A percentile compares a stretch with the other conserved stretches of the same genome.
Conservation (phyloP, 139 green algal genomes). For the Diplosphaera chodatii region DNA sequence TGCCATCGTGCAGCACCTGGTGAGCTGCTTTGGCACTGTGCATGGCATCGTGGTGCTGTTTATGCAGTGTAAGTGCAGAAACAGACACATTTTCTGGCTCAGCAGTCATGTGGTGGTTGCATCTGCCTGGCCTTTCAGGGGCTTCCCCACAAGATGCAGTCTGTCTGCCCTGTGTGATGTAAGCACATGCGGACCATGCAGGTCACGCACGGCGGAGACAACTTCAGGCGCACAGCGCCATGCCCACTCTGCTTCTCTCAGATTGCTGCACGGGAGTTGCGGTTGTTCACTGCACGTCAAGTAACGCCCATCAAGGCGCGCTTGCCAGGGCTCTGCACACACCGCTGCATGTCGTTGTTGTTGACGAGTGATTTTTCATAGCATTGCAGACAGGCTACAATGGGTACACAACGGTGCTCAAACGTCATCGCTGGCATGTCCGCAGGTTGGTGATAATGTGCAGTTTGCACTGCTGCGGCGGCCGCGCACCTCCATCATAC, state of each 20-base stretch:
- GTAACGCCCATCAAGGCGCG: slow-evolving; percentile 14
- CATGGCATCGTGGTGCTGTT: no score
- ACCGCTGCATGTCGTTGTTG: no score
- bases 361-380: no score
- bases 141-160: no score
- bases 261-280: slow-evolving; percentile 64
- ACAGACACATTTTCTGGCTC: no score
- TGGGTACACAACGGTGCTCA: no score
- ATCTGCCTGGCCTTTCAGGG: no score
- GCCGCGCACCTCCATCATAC: slow-evolving; percentile 18
- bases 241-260: slow-evolving; percentile 53
- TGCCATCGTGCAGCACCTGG: slow-evolving; percentile 76
- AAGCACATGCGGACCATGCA: not conserved
- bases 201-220: slow-evolving; percentile 5
- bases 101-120: no score
- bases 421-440: not conserved
- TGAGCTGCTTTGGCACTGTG: slow-evolving; percentile 18
- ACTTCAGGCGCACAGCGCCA: slow-evolving; percentile 6
- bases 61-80: no score
- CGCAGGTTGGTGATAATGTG: slow-evolving; percentile 28
- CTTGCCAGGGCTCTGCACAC: no score
- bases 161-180: no score
- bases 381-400: no score
- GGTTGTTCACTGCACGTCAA: slow-evolving; percentile 41
- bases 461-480: slow-evolving; percentile 49